phyloP scores from a whole-genome alignment of 805 yeast species.

The Monosporozyma solicola region DNA sequence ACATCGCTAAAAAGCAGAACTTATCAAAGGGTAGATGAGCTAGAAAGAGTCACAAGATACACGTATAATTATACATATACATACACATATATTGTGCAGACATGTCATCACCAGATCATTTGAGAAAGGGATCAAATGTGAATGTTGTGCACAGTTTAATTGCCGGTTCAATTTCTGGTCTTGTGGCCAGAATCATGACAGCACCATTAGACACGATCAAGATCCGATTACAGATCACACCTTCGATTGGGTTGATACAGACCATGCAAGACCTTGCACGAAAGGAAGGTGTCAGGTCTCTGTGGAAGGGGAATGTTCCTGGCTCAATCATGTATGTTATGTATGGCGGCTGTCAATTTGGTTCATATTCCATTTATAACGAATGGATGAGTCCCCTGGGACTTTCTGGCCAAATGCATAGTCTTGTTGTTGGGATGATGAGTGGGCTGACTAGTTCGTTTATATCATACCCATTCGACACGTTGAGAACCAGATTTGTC shows the following conservation, averaged over 20 bases:
- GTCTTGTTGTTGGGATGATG: constrained; percentile 55
- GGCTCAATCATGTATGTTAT: constrained; percentile 79
- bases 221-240: constrained; percentile 23
- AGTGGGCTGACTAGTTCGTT: constrained; percentile 72
- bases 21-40: neutral
- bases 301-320: constrained; percentile 97
- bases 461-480: constrained; percentile 80
- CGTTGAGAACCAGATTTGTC: constrained; percentile 78
- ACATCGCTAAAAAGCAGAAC: neutral
- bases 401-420: constrained; percentile 25
- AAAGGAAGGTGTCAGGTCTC: constrained; percentile 62
- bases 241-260: constrained; percentile 1
- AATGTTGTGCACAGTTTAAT: constrained; percentile 44
- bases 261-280: constrained; percentile 38
- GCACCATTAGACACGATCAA: constrained; percentile 30
- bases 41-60: neutral
- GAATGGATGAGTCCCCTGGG: constrained; percentile 19
- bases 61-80: neutral
- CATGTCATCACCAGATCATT: constrained; percentile 30
- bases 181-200: constrained; percentile 39
- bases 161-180: constrained; percentile 69
- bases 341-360: constrained; percentile 81
- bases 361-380: constrained; percentile 55
- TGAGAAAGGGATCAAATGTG: constrained; percentile 44
- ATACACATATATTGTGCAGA: no score